Evolutionary conservation across 2,329 filamentous ascomycete genomes (phyloP).

Genomic region (Cordyceps fumosorosea): DNA sequence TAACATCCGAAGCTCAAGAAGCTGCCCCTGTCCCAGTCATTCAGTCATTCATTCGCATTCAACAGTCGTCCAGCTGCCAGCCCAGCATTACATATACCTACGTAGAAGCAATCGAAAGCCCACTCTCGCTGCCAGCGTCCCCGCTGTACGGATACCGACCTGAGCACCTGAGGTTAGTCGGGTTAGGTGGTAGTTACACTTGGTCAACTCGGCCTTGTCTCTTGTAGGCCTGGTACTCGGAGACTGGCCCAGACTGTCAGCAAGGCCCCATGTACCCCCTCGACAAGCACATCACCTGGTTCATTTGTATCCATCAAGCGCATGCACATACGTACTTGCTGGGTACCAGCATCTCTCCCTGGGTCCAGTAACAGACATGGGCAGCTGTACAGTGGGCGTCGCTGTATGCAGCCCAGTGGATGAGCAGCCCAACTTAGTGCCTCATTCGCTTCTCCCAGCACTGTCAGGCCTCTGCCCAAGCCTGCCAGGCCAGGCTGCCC

Average conservation of each 20-base stretch:
- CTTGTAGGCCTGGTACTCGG: neutral
- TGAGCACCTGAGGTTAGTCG: neutral
- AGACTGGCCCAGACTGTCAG: conserved; percentile 8
- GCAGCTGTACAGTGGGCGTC: neutral
- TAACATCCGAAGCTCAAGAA: neutral
- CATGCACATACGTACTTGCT: neutral
- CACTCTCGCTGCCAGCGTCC: neutral
- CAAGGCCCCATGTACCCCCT: conserved; percentile 5
- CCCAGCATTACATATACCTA: neutral
- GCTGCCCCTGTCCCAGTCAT: neutral
- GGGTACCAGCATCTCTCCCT: neutral
- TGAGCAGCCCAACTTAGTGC: neutral
- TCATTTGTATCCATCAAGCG: neutral
- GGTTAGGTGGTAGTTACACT: neutral
- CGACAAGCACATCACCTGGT: conserved; percentile 6
- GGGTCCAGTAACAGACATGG: neutral
- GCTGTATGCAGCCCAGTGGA: conserved; percentile 1
- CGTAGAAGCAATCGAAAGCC: neutral
- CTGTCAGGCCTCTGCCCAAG: neutral
- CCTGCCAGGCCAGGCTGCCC: neutral
- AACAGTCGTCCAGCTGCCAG: neutral
- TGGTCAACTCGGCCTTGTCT: neutral
- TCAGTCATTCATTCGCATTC: neutral
- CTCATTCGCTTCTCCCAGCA: neutral
- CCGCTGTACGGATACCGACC: neutral